Base-by-base conservation (phyloP, 345 rosid species). In the Fremontodendron californicum region DNA sequence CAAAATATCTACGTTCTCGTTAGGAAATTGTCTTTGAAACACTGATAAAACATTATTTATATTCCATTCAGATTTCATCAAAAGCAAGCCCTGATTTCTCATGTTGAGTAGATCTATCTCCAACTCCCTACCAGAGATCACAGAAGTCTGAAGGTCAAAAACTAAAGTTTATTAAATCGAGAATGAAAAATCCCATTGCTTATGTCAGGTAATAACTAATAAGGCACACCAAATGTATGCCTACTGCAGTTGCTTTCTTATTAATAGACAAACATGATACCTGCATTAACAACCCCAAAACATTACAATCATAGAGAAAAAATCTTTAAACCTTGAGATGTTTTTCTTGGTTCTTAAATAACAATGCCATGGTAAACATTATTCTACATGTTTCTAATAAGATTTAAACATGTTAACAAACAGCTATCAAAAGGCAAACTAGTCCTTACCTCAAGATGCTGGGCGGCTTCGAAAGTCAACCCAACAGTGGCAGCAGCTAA, bases 401-500 rank as follows among this genome's bases (percentile, higher is more conserved):
- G 39, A 29, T 12, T 27, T 29, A 29, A 61, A 1, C 39, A 29
- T 61, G 65, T 61, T 29, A 64, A 9, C 8, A 64, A 1, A 21
- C 9, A 25, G 16, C 48, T n/a, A 63, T 45, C 12, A 1, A 12
- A 13, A 60, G 19, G 29, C 35, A 19, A 39, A 31, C 8, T 21
- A 25, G 62, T 21, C 21, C 77, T 76, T 79, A 93, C 99, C 92
- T 93, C 98, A 12, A 96, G 96, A 86, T 93, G 93, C 77, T 92
- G 98, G 55, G 97, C 89, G n/a, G 99, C 99, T 84, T 93, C 98
- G 8, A 81, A 21, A 80, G 92, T 88, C 88, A 96, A 85, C 80
- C 93, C 99, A 74, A 96, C 99, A 1, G 99, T 96, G 11, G 90
- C 98, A n/a, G n/a, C n/a, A n/a, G n/a, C n/a, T n/a, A n/a, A n/a